These are phyloP conservation scores for Xylariales sp. DNA, from an alignment of 2,329 filamentous ascomycete species.

Conservation along the genomic window DNA sequence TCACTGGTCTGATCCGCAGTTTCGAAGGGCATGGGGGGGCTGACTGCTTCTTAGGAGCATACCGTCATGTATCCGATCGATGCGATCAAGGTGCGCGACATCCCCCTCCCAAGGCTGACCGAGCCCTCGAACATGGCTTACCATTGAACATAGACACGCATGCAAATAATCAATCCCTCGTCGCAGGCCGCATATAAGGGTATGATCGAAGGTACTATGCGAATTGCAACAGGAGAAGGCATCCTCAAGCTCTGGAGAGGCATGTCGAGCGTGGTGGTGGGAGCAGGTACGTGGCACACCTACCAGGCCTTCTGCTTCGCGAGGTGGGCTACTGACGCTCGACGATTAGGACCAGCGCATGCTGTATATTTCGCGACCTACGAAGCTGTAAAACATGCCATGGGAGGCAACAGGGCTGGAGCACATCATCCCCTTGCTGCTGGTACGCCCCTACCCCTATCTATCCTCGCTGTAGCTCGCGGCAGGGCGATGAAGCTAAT, in stretches of 20 bases:
- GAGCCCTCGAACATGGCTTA: slow-evolving; percentile 13
- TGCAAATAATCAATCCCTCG: slow-evolving; percentile 90
- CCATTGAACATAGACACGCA: slow-evolving; percentile 67
- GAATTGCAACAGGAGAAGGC: slow-evolving; percentile 86
- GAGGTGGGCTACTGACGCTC: neutral
- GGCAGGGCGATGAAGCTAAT: neutral
- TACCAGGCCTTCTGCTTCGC: neutral
- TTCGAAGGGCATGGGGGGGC: slow-evolving; percentile 8
- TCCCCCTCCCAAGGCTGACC: neutral
- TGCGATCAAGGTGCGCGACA: slow-evolving; percentile 75
- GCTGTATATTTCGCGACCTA: slow-evolving; percentile 98
- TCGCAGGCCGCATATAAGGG: slow-evolving; percentile 80
- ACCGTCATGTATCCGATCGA: slow-evolving; percentile 99
- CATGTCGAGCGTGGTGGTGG: slow-evolving; percentile 91
- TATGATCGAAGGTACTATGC: slow-evolving; percentile 85
- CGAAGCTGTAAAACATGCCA: slow-evolving; percentile 91
- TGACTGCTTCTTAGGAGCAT: slow-evolving; percentile 64
- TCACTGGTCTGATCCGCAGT: slow-evolving; percentile 1
- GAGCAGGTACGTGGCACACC: slow-evolving; percentile 66
- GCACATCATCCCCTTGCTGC: slow-evolving; percentile 91
- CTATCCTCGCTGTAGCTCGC: neutral
- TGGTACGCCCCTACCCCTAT: slow-evolving; percentile 65
- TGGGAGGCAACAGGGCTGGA: slow-evolving; percentile 84
- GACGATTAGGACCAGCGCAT: slow-evolving; percentile 76
- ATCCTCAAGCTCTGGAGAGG: slow-evolving; percentile 91